These are phyloP conservation scores for Verticillium albo-atrum DNA, from an alignment of 2,329 filamentous ascomycete genomes.

Conservation along the genomic window DNA sequence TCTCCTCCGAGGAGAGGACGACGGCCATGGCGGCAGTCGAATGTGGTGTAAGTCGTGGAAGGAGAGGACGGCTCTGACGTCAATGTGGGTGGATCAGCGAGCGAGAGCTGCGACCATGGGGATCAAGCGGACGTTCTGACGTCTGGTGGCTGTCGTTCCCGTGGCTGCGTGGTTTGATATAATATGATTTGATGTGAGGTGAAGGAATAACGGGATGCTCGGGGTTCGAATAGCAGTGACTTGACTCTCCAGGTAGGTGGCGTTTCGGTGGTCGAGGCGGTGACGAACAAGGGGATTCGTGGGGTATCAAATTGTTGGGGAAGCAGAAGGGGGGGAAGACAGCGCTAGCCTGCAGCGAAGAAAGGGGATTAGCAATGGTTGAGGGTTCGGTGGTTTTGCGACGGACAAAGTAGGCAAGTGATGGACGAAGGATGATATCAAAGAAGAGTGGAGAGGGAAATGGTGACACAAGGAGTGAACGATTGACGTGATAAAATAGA, in stretches of 20 bases:
- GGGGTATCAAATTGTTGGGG: not conserved
- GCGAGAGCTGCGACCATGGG: constrained; percentile 7
- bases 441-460: not conserved
- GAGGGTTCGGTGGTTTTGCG: not conserved
- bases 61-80: constrained; percentile 7
- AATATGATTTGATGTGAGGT: not conserved
- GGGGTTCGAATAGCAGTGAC: not conserved
- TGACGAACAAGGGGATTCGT: not conserved
- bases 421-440: not conserved
- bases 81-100: not conserved
- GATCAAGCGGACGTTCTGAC: not conserved
- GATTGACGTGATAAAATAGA: not conserved
- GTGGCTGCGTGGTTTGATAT: not conserved
- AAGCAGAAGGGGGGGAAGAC: not conserved
- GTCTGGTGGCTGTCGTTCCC: not conserved
- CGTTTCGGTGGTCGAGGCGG: not conserved
- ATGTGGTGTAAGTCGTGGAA: constrained; percentile 7
- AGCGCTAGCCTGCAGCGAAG: not conserved
- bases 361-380: not conserved
- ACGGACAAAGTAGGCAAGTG: not conserved
- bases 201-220: not conserved
- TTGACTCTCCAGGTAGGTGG: not conserved
- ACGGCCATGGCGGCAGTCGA: constrained; percentile 42
- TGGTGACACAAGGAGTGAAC: not conserved
- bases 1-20: constrained; percentile 53